These are phyloP conservation scores for Daucus carota DNA, from an alignment of 129 eudicot genomes.

Conservation along the genomic window DNA sequence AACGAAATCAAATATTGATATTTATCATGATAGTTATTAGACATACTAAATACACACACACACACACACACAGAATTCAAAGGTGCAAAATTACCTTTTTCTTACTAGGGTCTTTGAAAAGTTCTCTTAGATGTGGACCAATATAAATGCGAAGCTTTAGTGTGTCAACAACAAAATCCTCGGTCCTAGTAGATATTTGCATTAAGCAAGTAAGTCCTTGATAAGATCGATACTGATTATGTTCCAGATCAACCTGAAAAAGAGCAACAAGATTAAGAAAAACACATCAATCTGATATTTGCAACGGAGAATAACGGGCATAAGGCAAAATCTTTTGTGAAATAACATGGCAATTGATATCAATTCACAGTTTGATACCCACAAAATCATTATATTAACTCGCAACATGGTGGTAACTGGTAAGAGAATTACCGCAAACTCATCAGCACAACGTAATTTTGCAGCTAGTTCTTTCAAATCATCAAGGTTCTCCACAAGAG, in stretches of 20 bases:
- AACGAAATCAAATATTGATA: conserved; percentile 16
- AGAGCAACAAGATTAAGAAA: conserved; percentile 5
- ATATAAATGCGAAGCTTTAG: conserved; percentile 68
- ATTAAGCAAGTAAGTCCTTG: conserved; percentile 98
- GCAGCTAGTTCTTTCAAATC: conserved; percentile 76
- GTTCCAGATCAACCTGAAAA: conserved; percentile 93
- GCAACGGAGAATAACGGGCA: neutral
- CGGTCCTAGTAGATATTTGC: conserved; percentile 95
- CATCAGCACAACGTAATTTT: conserved; percentile 57
- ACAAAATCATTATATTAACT: neutral
- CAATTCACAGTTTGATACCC: neutral
- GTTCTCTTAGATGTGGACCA: conserved; percentile 84
- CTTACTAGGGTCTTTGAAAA: conserved; percentile 81
- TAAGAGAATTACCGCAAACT: conserved; percentile 58
- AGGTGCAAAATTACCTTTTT: conserved; percentile 48
- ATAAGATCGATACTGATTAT: conserved; percentile 81
- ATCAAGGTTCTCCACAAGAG: conserved; percentile 60
- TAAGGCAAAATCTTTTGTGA: neutral
- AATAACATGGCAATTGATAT: neutral
- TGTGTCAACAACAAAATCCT: conserved; percentile 91
- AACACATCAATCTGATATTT: neutral
- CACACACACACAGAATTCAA: neutral
- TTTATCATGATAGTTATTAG: no score
- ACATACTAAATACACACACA: no score
- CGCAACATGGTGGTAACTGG: neutral